Conservation (phyloP, 768 basidiomycete species). For the Symmetrospora coprosmae region DNA sequence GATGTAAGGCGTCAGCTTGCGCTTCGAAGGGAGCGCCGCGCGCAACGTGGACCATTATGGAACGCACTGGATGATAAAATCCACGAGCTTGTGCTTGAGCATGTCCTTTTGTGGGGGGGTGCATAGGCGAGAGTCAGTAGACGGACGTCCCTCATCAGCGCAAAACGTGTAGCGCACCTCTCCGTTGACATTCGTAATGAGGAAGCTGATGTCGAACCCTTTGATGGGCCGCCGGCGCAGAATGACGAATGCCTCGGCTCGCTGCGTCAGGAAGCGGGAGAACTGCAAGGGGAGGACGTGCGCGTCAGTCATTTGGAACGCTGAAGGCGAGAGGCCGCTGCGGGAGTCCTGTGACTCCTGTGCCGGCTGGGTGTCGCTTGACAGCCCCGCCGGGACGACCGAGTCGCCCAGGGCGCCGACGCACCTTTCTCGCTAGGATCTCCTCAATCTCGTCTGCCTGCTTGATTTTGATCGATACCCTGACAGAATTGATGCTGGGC, state of each 20-base stretch:
- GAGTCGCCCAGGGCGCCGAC: no score
- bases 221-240: constrained; percentile 86
- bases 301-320: no score
- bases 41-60: neutral
- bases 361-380: no score
- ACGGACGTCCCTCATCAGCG: no score
- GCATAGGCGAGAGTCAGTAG: no score
- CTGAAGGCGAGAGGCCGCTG: no score
- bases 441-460: constrained; percentile 98
- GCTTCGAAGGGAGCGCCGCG: neutral
- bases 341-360: no score
- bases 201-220: constrained; percentile 97
- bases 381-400: no score
- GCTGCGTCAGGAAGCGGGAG: constrained; percentile 96
- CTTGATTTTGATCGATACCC: constrained; percentile 94
- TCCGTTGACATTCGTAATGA: constrained; percentile 90
- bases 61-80: constrained; percentile 89
- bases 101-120: no score
- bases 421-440: constrained; percentile 74
- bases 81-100: constrained; percentile 98
- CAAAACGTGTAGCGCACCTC: no score
- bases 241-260: constrained; percentile 94
- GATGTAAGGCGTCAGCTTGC: constrained; percentile 5
- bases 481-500: constrained; percentile 90
- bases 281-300: no score